Evolutionary conservation across 2,329 filamentous ascomycete species (phyloP).

Genomic region (Sclerotinia trifoliorum): DNA sequence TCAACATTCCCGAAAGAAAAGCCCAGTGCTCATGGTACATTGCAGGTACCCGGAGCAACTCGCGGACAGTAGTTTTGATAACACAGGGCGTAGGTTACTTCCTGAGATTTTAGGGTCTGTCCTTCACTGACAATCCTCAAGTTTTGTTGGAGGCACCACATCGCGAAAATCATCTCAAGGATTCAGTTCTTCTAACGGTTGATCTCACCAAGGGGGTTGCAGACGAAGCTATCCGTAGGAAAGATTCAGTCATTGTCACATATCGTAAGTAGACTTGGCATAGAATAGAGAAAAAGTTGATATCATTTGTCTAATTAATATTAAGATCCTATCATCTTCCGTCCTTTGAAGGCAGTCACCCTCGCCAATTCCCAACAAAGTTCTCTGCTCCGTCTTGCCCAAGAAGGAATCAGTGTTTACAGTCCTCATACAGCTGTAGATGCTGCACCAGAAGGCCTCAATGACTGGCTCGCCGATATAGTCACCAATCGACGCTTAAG

Average conservation of each 20-base stretch:
- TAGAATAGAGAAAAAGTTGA: background rate
- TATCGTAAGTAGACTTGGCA: conserved; percentile 65
- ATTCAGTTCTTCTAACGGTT: conserved; percentile 77
- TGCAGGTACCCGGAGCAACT: conserved; percentile 81
- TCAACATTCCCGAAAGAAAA: background rate
- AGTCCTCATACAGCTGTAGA: conserved; percentile 95
- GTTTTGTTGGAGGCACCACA: conserved; percentile 69
- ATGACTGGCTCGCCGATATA: conserved; percentile 90
- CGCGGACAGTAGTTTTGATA: conserved; percentile 90
- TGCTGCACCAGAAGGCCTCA: conserved; percentile 78
- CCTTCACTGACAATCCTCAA: conserved; percentile 39
- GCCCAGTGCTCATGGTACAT: conserved; percentile 15
- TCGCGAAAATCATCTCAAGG: conserved; percentile 55
- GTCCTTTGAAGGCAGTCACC: conserved; percentile 84
- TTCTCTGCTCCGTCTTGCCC: conserved; percentile 76
- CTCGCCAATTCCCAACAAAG: conserved; percentile 82
- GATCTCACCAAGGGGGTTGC: conserved; percentile 88
- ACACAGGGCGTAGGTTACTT: conserved; percentile 67
- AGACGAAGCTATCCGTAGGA: conserved; percentile 78
- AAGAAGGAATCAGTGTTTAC: conserved; percentile 90
- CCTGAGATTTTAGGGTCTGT: background rate
- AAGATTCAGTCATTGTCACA: conserved; percentile 77
- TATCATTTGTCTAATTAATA: conserved; percentile 17
- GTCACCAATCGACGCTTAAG: conserved; percentile 49
- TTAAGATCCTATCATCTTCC: conserved; percentile 93